These are phyloP conservation scores for Phytophthora chlamydospora DNA, from an alignment of 352 stramenopile genomes.

Conservation along the genomic window DNA sequence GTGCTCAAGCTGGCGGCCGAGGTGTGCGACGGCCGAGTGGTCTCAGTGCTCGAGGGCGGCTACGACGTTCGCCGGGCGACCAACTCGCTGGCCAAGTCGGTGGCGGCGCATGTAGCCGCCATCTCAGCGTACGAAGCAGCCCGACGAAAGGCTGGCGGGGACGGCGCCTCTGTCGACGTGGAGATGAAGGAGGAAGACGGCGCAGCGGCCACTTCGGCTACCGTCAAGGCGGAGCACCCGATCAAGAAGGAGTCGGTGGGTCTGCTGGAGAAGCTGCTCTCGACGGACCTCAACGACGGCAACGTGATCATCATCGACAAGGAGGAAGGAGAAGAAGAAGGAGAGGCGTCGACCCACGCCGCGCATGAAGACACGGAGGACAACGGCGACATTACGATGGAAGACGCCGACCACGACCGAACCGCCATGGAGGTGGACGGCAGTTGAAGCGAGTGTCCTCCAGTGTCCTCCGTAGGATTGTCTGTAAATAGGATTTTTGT, in stretches of 20 bases:
- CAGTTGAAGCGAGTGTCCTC: constrained; percentile 39
- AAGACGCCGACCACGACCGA: constrained; percentile 13
- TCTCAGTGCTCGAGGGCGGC: constrained; percentile 88
- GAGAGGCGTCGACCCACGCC: constrained; percentile 7
- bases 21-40: constrained; percentile 78
- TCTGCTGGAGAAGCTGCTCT: constrained; percentile 57
- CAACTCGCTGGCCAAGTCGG: constrained; percentile 83
- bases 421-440: constrained; percentile 37
- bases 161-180: constrained; percentile 21
- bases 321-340: constrained; percentile 32
- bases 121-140: constrained; percentile 71
- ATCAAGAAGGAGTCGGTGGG: constrained; percentile 42
- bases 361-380: constrained; percentile 46
- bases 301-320: constrained; percentile 64
- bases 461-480: constrained; percentile 18
- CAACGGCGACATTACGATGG: constrained; percentile 28
- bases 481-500: constrained; percentile 28
- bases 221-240: constrained; percentile 26
- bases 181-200: constrained; percentile 42
- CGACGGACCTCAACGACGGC: constrained; percentile 50
- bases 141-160: constrained; percentile 15
- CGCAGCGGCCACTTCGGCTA: neutral
- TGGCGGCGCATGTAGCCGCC: constrained; percentile 75
- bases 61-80: constrained; percentile 86
- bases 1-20: constrained; percentile 77